Conservation (phyloP, 2,329 filamentous ascomycete genomes). For the Sarocladium strictum region DNA sequence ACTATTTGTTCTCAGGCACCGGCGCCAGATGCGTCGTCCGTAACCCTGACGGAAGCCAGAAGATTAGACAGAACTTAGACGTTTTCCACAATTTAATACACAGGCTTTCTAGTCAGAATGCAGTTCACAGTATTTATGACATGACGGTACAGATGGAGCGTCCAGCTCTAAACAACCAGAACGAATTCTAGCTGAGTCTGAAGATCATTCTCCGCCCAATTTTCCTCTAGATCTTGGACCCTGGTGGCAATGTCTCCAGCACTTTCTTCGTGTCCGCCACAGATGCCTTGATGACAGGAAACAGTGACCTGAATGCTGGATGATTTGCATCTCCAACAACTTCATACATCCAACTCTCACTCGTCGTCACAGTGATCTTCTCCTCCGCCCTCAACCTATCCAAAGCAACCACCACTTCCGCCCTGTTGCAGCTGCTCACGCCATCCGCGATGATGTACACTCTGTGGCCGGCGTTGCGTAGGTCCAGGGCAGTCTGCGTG, state of each 20-base stretch:
- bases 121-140: background rate
- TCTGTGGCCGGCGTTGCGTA: conserved; percentile 65
- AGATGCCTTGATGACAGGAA: conserved; percentile 72
- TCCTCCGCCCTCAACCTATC: conserved; percentile 63
- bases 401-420: conserved; percentile 76
- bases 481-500: conserved; percentile 83
- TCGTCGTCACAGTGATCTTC: conserved; percentile 75
- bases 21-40: background rate
- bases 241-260: conserved; percentile 53
- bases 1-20: background rate
- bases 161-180: background rate
- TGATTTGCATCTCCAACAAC: conserved; percentile 75
- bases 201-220: background rate
- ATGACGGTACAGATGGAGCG: background rate
- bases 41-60: background rate
- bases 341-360: conserved; percentile 88
- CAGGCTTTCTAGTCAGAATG: background rate
- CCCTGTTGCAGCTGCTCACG: conserved; percentile 78
- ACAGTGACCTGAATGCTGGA: conserved; percentile 66
- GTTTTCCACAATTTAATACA: conserved; percentile 13
- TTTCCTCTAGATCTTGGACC: conserved; percentile 48
- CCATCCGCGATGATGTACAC: conserved; percentile 88
- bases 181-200: background rate
- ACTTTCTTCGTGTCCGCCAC: conserved; percentile 63
- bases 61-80: conserved; percentile 12